Base-by-base conservation (phyloP, 2,329 filamentous ascomycete species). In the Ilyonectria sp. region DNA sequence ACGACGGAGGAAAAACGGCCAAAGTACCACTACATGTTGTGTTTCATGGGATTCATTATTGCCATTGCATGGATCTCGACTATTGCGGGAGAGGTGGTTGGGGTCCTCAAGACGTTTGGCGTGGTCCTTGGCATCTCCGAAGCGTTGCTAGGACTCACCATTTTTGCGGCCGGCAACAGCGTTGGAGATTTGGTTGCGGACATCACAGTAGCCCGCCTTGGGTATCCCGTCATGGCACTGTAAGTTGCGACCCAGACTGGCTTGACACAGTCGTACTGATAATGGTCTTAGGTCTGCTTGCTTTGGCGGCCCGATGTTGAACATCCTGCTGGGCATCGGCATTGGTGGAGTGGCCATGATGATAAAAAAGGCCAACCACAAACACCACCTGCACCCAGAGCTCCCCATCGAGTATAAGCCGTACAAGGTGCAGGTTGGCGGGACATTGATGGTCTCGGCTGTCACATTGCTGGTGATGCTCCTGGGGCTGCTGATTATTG, bases 241-340 rank as follows among this genome's bases (percentile, higher is more conserved):
- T 89, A 80, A 82, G 87, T 87, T 40, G 50, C 17, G 50, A 52
- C 11, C 31, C 15, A 31, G 52, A 4, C n/a, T 9, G 8, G 4
- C 6, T 19, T n/a, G n/a, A 33, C 37, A 31, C 19, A 15, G 8
- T 44, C 9, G 33, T 74, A 31, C 74, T 56, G 7, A 26, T 44
- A 2, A n/a, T 15, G 19, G 8, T 37, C 29, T n/a, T 66, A 90
- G 87, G 46, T 95, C 93, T 37, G 96, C 96, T 5, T 99, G 96
- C 79, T 98, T 99, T 79, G 96, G 96, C n/a, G 97, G 96, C 0
- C 96, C 96, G 0, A 95, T 99, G 94, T 88, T 99, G 46, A 99
- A 99, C 75, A 99, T 99, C 69, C 84, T 99, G 0, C 88, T 99
- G 4, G 96, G 96, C 0, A 95, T 99, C 59, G 96, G 96, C n/a